phyloP scores from a whole-genome alignment of 2,329 filamentous ascomycete genomes.

The Fonsecaea erecta region DNA sequence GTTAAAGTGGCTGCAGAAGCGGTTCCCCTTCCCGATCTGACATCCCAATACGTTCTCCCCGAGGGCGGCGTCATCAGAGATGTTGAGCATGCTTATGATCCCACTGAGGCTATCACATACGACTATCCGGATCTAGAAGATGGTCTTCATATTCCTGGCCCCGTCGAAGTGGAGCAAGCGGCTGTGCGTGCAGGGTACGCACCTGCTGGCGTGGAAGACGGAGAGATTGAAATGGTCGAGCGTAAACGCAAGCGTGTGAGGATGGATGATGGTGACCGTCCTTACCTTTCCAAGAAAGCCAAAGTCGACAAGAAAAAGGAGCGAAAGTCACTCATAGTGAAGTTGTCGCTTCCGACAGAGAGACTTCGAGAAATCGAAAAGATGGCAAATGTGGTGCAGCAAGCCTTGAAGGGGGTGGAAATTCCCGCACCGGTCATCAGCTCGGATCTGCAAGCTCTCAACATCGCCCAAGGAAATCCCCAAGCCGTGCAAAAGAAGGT shows the following conservation, averaged over 20 bases:
- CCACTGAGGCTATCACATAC: conserved; percentile 44
- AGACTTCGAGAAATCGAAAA: conserved; percentile 35
- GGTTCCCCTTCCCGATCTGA: conserved; percentile 14
- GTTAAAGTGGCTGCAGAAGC: conserved; percentile 16
- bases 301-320: conserved; percentile 24
- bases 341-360: conserved; percentile 34
- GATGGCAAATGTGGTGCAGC: conserved; percentile 23
- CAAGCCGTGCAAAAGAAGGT: conserved; percentile 30
- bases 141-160: conserved; percentile 13
- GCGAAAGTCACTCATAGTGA: conserved; percentile 38
- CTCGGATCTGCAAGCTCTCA: conserved; percentile 39
- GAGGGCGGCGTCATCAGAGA: conserved; percentile 40
- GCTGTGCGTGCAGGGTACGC: conserved; percentile 19
- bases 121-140: conserved; percentile 41
- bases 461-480: conserved; percentile 38
- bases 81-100: conserved; percentile 41
- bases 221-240: conserved; percentile 35
- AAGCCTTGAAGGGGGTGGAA: conserved; percentile 28
- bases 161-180: conserved; percentile 28
- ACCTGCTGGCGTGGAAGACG: conserved; percentile 23
- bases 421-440: conserved; percentile 35
- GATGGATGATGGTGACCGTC: conserved; percentile 36
- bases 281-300: conserved; percentile 27
- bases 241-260: conserved; percentile 39
- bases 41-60: conserved; percentile 38